These are phyloP conservation scores for Lichtheimia ramosa DNA, from an alignment of 371 early-diverging fungal species.

Conservation along the genomic window DNA sequence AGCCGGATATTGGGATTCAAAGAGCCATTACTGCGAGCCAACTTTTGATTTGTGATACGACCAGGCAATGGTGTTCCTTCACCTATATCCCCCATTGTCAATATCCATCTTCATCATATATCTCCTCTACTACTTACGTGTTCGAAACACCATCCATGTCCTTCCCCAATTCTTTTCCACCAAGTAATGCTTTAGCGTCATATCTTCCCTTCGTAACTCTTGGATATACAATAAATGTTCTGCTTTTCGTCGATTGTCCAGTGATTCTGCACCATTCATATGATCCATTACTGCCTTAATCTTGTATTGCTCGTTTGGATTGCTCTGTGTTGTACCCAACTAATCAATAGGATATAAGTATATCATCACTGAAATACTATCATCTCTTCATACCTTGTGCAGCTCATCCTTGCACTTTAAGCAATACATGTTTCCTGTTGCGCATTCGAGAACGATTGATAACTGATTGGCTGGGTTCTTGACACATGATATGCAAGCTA, in stretches of 20 bases:
- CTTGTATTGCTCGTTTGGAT: constrained; percentile 19
- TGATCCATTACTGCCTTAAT: constrained; percentile 13
- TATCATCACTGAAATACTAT: neutral
- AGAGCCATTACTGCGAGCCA: constrained; percentile 35
- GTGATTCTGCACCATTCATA: constrained; percentile 23
- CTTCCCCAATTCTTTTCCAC: constrained; percentile 46
- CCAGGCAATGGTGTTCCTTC: constrained; percentile 48
- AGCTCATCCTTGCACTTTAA: constrained; percentile 12
- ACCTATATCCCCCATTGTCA: constrained; percentile 12
- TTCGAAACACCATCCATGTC: constrained; percentile 50
- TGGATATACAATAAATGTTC: constrained; percentile 43
- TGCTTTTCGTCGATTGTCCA: constrained; percentile 43
- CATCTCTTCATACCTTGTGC: constrained; percentile 18
- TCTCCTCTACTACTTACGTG: constrained; percentile 28
- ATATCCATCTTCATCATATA: neutral
- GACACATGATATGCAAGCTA: constrained; percentile 18
- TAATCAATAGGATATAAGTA: neutral
- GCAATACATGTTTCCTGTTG: constrained; percentile 23
- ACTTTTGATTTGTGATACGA: constrained; percentile 33
- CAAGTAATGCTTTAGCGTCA: constrained; percentile 41
- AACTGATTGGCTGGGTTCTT: constrained; percentile 3
- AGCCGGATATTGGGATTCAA: constrained; percentile 42
- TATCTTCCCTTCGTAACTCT: constrained; percentile 45
- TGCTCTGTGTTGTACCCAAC: constrained; percentile 15
- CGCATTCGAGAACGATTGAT: constrained; percentile 25